Percentiles rank a stretch among this genome's conserved stretches.
Evolutionary conservation across 2,329 filamentous ascomycete genomes (phyloP).

Genomic region (Chrysoporthe austroafricana): DNA sequence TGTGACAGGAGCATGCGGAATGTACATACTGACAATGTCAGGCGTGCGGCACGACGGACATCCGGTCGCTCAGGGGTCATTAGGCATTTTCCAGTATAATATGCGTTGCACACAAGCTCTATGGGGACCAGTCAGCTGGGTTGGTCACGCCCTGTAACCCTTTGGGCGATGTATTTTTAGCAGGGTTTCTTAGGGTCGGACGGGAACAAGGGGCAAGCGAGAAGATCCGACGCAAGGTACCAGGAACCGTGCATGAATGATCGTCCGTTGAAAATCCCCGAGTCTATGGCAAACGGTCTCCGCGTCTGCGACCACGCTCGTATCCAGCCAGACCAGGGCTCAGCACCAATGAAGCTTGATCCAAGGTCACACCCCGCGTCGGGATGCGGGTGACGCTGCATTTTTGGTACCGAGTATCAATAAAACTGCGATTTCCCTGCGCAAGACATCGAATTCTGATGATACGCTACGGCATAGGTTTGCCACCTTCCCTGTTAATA

Average conservation of each 20-base stretch:
- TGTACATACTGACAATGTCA: neutral
- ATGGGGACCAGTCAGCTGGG: neutral
- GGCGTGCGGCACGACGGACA: neutral
- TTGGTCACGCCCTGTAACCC: neutral
- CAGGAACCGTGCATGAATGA: conserved; percentile 5
- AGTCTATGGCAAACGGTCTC: neutral
- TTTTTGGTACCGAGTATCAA: neutral
- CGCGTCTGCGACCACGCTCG: neutral
- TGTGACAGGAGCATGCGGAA: neutral
- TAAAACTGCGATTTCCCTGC: neutral
- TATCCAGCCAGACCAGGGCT: neutral
- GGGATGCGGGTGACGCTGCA: neutral
- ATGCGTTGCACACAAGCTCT: neutral
- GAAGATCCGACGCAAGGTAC: neutral
- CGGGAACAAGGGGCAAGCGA: neutral
- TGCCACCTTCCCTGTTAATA: neutral
- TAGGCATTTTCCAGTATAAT: neutral
- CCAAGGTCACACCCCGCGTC: neutral
- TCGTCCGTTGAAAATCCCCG: neutral
- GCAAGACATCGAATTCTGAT: neutral
- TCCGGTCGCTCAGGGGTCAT: neutral
- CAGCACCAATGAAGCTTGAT: neutral
- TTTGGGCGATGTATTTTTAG: neutral
- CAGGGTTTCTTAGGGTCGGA: neutral
- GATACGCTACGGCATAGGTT: neutral